These are phyloP conservation scores for Daldinia sp. DNA, from an alignment of 2,329 filamentous ascomycete species.

Conservation along the genomic window DNA sequence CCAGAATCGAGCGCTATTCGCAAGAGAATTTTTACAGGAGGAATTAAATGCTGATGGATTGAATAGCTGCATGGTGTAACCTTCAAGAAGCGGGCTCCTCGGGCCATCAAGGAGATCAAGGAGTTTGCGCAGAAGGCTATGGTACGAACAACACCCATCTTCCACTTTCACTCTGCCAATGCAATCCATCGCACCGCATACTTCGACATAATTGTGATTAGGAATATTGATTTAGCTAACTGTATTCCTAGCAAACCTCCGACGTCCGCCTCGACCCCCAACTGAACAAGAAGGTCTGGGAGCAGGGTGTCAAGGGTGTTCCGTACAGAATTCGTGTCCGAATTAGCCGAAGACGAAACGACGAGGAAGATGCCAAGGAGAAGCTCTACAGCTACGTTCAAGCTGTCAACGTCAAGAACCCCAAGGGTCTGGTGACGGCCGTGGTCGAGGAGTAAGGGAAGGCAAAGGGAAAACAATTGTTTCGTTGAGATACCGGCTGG, in stretches of 20 bases:
- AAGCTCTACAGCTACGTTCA: slow-evolving; percentile 99
- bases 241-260: slow-evolving; percentile 79
- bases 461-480: slow-evolving; percentile 45
- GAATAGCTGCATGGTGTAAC: slow-evolving; percentile 90
- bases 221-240: slow-evolving; percentile 35
- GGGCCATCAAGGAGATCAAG: slow-evolving; percentile 99
- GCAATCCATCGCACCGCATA: not conserved
- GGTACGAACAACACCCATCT: slow-evolving; percentile 74
- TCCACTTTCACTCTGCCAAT: slow-evolving; percentile 8
- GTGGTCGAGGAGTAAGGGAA: slow-evolving; percentile 79
- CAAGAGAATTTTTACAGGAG: slow-evolving; percentile 26
- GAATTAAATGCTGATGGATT: slow-evolving; percentile 52
- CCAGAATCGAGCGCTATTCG: slow-evolving; percentile 5
- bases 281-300: slow-evolving; percentile 99
- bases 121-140: slow-evolving; percentile 92
- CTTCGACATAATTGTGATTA: not conserved
- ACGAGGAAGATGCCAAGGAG: slow-evolving; percentile 99
- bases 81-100: slow-evolving; percentile 99
- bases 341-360: slow-evolving; percentile 99
- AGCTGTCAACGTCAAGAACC: slow-evolving; percentile 99
- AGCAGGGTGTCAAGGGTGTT: slow-evolving; percentile 98
- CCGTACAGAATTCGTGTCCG: slow-evolving; percentile 97
- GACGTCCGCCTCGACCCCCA: slow-evolving; percentile 98
- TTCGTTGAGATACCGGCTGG: slow-evolving; percentile 51
- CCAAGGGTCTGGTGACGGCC: slow-evolving; percentile 95